Base-by-base conservation (phyloP, 2,329 filamentous ascomycete species). In the Biscogniauxia sp. region DNA sequence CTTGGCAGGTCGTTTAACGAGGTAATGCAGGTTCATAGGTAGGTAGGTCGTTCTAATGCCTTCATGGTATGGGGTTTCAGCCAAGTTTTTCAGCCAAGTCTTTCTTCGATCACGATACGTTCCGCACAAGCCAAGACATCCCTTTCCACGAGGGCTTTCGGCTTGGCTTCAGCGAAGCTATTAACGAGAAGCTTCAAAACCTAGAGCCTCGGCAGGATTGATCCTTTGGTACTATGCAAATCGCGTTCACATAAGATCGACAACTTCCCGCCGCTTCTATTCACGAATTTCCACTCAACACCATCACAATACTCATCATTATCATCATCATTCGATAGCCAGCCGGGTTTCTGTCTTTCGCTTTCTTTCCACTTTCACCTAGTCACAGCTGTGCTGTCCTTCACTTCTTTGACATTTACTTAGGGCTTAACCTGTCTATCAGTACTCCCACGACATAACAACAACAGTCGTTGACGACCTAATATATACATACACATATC, bases 341-440 rank as follows among this genome's bases (percentile, higher is more conserved):
- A 45, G 37, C 55, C 59, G 37, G 25, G 28, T 17, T 58, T 45
- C 20, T 55, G 25, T 55, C 56, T 37, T 57, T 59, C 26, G 53
- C 56, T 37, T 55, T 59, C 26, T 23, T 41, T 62, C 52, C 26
- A 23, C 28, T 13, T 53, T 57, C n/a, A 56, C 41, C 25, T 56
- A 50, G 54, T 55, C 54, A 68, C 70, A 72, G 70, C 69, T 71
- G 69, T 63, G 68, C 69, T 72, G 69, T 71, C 58, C 51, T 67
- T 70, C 65, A 23, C 50, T 71, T 69, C 66, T 66, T 32, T 66
- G 49, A 59, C 63, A 63, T 63, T 32, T 57, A 59, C 59, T 64
- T 59, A 50, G 28, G 11, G 20, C 62, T 61, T 55, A 41, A 63
- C 62, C 37, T 13, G 45, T 23, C 32, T 23, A 50, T 54, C 20